A percentile compares a stretch with the other conserved stretches of the same genome.
Conservation (phyloP, 768 basidiomycete species). For the Lentinula aciculospora region DNA sequence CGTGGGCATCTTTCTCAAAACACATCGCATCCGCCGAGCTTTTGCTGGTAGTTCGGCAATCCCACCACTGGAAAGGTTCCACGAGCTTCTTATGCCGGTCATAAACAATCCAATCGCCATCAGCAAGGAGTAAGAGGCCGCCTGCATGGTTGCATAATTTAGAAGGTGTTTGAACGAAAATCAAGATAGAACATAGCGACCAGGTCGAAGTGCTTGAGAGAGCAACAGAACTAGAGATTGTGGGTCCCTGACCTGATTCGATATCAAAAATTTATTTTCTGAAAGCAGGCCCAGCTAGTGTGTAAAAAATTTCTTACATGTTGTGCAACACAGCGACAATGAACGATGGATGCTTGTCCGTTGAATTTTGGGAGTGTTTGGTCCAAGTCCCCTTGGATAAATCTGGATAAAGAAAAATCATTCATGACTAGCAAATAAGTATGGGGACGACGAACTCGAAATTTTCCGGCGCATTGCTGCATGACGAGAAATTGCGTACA, state of each 20-base stretch:
- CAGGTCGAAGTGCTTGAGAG: constrained; percentile 16
- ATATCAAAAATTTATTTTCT: no score
- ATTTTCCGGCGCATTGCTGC: constrained; percentile 10
- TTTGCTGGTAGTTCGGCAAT: background rate
- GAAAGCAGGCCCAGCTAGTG: background rate
- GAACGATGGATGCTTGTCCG: constrained; percentile 18
- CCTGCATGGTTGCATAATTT: constrained; percentile 6
- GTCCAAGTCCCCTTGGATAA: constrained; percentile 17
- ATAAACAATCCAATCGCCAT: constrained; percentile 16
- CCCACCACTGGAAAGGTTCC: constrained; percentile 12
- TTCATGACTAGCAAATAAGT: background rate
- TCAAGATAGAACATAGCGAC: background rate
- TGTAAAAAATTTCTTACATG: constrained; percentile 13
- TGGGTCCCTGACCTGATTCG: constrained; percentile 13
- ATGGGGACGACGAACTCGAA: constrained; percentile 2
- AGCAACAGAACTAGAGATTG: constrained; percentile 11
- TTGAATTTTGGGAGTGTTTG: constrained; percentile 15
- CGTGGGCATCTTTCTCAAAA: constrained; percentile 2
- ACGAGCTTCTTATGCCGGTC: constrained; percentile 14
- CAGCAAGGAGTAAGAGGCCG: constrained; percentile 17
- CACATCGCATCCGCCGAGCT: background rate
- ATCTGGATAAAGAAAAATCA: constrained; percentile 11
- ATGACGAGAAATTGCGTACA: background rate
- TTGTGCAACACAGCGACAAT: constrained; percentile 21
- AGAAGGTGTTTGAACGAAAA: background rate